These are phyloP conservation scores for Mortierella claussenii DNA, from an alignment of 192 early-diverging fungal genomes.

Conservation along the genomic window DNA sequence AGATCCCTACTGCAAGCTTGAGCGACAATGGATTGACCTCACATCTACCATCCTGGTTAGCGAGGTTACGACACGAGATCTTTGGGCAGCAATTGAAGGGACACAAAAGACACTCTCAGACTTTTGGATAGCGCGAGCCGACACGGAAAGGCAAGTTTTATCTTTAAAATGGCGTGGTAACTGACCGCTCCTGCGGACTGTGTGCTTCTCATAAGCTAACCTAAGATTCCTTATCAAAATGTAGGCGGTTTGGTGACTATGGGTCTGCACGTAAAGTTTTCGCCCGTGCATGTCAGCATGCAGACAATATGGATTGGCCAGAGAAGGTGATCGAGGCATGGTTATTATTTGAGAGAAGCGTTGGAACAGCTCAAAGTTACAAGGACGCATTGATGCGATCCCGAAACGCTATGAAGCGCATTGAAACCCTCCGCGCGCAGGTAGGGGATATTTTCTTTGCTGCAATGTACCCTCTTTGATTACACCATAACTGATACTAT, in stretches of 20 bases:
- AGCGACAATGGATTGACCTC: constrained; percentile 38
- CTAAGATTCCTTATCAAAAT: too few species aligned
- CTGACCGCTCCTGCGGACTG: not conserved
- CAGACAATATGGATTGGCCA: constrained; percentile 37
- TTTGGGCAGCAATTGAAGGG: constrained; percentile 24
- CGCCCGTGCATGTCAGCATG: constrained; percentile 7
- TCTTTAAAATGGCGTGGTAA: not conserved
- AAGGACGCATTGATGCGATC: constrained; percentile 26
- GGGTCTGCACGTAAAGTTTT: constrained; percentile 29
- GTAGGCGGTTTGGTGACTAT: too few species aligned
- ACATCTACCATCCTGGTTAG: constrained; percentile 14
- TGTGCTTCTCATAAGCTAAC: too few species aligned
- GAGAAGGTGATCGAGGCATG: constrained; percentile 41
- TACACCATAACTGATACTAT: not conserved
- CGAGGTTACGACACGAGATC: constrained; percentile 11
- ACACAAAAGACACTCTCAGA: constrained; percentile 28
- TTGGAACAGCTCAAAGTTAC: constrained; percentile 7
- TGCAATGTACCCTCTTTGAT: not conserved
- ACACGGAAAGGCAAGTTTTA: constrained; percentile 21
- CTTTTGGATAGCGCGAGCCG: constrained; percentile 26
- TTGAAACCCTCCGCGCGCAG: constrained; percentile 19
- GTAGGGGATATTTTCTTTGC: not conserved
- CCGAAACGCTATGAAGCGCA: constrained; percentile 25
- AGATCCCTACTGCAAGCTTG: constrained; percentile 31
- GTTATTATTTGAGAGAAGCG: constrained; percentile 33